Evolutionary conservation across 2,329 filamentous ascomycete species (phyloP), one percentile per base, ranked within the genome.

Genomic region (Exophiala sp.): DNA sequence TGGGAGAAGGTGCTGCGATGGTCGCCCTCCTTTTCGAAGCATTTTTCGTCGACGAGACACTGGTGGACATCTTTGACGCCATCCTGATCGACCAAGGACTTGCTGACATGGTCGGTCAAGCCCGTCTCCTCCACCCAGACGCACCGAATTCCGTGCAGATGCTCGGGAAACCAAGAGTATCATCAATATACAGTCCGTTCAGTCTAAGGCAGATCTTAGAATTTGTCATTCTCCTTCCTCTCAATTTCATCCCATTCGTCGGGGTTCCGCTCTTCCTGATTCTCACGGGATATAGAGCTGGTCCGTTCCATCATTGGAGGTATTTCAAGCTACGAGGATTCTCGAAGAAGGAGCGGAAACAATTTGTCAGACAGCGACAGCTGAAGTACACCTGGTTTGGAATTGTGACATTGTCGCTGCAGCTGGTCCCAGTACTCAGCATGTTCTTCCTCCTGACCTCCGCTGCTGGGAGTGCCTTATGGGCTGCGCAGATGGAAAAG

Each of bases 351-450:
- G 80, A 94, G 64, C 77, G 81, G 56, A 87, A 87, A 61, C 73
- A 72, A 22, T 88, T 86, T 60, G 79, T 91, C 22, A 76, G 76
- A 52, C 73, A 73, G 37, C 77, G 85, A 46, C 74, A 80, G 55
- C 86, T 87, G 79, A 86, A 93, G 52, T 97, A 96, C 65, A 83
- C 88, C 11, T 95, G 88, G 88, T 96, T 97, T 63, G 93, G 93
- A 13, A 88, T 86, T 0, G 76, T 93, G 2, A 87, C 89, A 43
- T 80, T 96, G 71, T 66, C 88, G 5, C 69, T 97, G 22, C 88
- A 96, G 69, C 77, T 97, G n/a, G 76, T 96, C 7, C 93, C 93
- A 1, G 77, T 91, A 10, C 69, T 96, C 42, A 94, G 86, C n/a
- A 94, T 98, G 76, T 82, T 97, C 64, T 96, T 97, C 66, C 75